Evolutionary conservation across 23 red algal species (phyloP).

Genomic region (Gracilaria domingensis): DNA sequence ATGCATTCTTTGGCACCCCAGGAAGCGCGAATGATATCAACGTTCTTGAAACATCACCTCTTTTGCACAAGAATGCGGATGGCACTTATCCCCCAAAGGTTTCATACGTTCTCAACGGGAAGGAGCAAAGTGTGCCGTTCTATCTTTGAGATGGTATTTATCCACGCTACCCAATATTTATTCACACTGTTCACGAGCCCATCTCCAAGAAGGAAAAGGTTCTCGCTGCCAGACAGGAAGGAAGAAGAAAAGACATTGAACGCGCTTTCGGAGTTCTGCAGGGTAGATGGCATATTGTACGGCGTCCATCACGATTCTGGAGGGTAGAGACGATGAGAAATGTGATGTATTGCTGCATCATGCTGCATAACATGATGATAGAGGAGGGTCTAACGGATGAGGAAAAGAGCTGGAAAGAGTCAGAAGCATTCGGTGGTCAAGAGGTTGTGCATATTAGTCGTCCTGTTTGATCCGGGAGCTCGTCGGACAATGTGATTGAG

Average conservation of each 20-base stretch:
- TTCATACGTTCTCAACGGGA: constrained; percentile 8
- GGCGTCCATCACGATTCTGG: constrained; percentile 18
- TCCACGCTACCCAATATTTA: constrained; percentile 26
- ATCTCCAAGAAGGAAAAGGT: not conserved
- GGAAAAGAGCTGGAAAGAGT: not conserved
- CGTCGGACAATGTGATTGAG: too few relatives aligned
- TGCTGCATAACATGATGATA: constrained; percentile 48
- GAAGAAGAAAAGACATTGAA: constrained; percentile 43
- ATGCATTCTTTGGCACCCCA: constrained; percentile 40
- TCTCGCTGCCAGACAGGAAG: constrained; percentile 32
- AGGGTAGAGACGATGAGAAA: constrained; percentile 8
- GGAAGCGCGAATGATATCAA: constrained; percentile 60
- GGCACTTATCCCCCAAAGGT: constrained; percentile 9
- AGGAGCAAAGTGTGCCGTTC: constrained; percentile 21
- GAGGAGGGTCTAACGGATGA: not conserved
- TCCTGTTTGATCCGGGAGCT: too few relatives aligned
- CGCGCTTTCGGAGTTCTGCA: constrained; percentile 60
- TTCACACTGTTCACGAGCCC: constrained; percentile 1
- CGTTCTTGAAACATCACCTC: constrained; percentile 35
- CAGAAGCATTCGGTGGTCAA: too few relatives aligned
- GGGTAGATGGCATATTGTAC: constrained; percentile 18
- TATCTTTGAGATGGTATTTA: constrained; percentile 50
- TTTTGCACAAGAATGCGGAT: not conserved
- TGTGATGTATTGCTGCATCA: constrained; percentile 16
- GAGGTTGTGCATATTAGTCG: too few relatives aligned